These are phyloP conservation scores for Uncinocarpus reesii DNA, from an alignment of 2,329 filamentous ascomycete species.

Conservation along the genomic window DNA sequence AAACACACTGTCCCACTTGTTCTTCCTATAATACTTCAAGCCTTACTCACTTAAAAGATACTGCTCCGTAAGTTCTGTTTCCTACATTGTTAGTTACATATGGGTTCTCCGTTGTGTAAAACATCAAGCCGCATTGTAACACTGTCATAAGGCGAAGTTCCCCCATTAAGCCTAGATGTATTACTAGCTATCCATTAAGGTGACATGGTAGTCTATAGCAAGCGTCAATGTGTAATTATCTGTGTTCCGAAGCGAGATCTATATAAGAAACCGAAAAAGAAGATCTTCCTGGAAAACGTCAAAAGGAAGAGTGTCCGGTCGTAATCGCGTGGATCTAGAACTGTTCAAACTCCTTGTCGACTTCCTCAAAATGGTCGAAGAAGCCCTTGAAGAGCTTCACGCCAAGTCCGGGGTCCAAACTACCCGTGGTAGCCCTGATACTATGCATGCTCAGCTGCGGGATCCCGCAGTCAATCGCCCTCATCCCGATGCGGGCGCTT, in stretches of 20 bases:
- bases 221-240: not conserved
- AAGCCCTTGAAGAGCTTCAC: slow-evolving; percentile 84
- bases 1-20: no score
- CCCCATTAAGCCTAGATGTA: no score
- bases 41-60: no score
- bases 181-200: no score
- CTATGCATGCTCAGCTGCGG: slow-evolving; percentile 91
- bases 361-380: slow-evolving; percentile 71
- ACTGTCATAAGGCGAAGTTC: no score
- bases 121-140: no score
- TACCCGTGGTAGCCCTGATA: slow-evolving; percentile 78
- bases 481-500: slow-evolving; percentile 66
- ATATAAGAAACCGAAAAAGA: slow-evolving; percentile 5
- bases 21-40: no score
- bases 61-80: no score
- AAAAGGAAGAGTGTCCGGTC: not conserved
- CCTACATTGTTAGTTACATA: no score
- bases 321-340: no score
- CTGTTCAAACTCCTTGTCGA: slow-evolving; percentile 64
- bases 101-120: no score
- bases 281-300: not conserved
- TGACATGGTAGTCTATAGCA: not conserved
- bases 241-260: no score
- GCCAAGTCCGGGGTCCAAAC: slow-evolving; percentile 74
- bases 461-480: slow-evolving; percentile 78